phyloP scores from a whole-genome alignment of 2,329 filamentous ascomycete genomes.

The Colletotrichum karsti region DNA sequence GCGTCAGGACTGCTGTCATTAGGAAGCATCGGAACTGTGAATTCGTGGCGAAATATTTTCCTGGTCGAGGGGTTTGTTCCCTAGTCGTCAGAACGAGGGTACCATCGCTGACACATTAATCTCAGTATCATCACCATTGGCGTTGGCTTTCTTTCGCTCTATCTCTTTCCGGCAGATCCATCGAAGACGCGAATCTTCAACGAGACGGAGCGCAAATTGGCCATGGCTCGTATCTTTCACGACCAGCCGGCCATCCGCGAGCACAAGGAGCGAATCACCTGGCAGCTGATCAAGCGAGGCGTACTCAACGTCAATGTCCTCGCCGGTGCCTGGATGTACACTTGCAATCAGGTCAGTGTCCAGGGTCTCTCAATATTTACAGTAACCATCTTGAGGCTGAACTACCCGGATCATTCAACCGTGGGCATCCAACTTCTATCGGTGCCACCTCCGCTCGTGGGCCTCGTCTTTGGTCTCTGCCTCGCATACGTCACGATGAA shows the following conservation, averaged over 20 bases:
- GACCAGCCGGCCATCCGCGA: slow-evolving; percentile 36
- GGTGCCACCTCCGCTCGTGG: slow-evolving; percentile 34
- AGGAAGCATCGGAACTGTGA: slow-evolving; percentile 31
- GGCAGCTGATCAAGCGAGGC: slow-evolving; percentile 30
- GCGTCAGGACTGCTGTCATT: slow-evolving; percentile 47
- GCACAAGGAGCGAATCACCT: slow-evolving; percentile 32
- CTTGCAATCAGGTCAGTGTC: slow-evolving; percentile 58
- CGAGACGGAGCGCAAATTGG: slow-evolving; percentile 68
- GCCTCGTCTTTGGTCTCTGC: slow-evolving; percentile 33
- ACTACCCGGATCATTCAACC: slow-evolving; percentile 34
- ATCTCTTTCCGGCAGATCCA: slow-evolving; percentile 31
- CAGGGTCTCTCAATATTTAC: slow-evolving; percentile 73
- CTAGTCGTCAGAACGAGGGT: rapidly evolving
- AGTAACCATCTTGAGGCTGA: slow-evolving; percentile 66
- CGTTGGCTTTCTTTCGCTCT: slow-evolving; percentile 58
- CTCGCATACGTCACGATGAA: slow-evolving; percentile 38
- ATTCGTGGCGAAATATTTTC: slow-evolving; percentile 70
- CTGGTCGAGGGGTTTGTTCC: slow-evolving; percentile 30
- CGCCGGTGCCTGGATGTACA: slow-evolving; percentile 36
- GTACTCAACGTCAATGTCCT: slow-evolving; percentile 35
- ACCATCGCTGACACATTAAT: background rate
- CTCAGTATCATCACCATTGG: slow-evolving; percentile 62
- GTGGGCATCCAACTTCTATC: slow-evolving; percentile 36
- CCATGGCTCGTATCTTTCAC: slow-evolving; percentile 70
- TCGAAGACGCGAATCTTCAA: slow-evolving; percentile 46